Evolutionary conservation across 805 yeast species (phyloP).

Genomic region (Nakazawaea populi): DNA sequence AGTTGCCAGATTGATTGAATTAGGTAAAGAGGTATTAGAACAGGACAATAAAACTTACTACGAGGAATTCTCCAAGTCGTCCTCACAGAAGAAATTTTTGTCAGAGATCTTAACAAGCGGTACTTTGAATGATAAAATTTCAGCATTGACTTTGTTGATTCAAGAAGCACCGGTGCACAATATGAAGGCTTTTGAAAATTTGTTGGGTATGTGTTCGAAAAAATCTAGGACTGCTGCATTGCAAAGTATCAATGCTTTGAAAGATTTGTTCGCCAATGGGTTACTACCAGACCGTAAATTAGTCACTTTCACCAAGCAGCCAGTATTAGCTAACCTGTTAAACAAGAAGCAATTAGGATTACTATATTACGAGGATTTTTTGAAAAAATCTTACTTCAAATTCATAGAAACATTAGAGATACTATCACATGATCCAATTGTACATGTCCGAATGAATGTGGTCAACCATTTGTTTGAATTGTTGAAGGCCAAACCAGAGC

Average conservation of each 20-base stretch:
- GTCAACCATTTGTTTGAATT: conserved; percentile 75
- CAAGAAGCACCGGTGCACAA: conserved; percentile 96
- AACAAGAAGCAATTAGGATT: conserved; percentile 57
- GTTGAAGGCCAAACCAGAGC: conserved; percentile 86
- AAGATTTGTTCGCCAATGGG: conserved; percentile 82
- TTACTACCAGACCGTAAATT: conserved; percentile 83
- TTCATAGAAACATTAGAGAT: conserved; percentile 73
- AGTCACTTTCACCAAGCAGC: conserved; percentile 72
- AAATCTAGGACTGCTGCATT: conserved; percentile 91
- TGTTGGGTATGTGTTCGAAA: conserved; percentile 76
- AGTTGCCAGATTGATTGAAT: conserved; percentile 52
- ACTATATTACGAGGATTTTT: conserved; percentile 83
- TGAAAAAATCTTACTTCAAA: conserved; percentile 71
- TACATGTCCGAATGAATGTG: conserved; percentile 76
- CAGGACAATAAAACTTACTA: conserved; percentile 66
- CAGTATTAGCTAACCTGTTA: conserved; percentile 37
- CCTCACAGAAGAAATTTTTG: conserved; percentile 82
- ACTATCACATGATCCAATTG: conserved; percentile 85
- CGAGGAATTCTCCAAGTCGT: conserved; percentile 66
- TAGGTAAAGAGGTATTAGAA: conserved; percentile 62
- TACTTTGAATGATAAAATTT: conserved; percentile 91
- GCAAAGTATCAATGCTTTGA: conserved; percentile 83
- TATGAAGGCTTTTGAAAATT: conserved; percentile 72
- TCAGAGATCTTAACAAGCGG: conserved; percentile 85
- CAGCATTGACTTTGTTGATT: conserved; percentile 85